Evolutionary conservation across 129 eudicot species (phyloP).

Genomic region (Apium graveolens): DNA sequence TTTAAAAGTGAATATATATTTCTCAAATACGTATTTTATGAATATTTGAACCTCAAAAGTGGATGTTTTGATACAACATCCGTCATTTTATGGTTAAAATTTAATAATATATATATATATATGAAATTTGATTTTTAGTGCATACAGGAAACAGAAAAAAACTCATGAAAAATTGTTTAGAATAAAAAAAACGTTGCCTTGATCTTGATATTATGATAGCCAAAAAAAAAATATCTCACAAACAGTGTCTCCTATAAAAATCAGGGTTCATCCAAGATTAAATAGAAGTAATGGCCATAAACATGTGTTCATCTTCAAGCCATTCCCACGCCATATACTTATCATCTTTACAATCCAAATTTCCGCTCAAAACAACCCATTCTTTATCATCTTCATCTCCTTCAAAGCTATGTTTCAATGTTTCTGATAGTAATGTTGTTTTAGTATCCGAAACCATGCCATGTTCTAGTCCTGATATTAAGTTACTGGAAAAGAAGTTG

Average conservation of each 20-base stretch:
- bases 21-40: too few species aligned
- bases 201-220: background rate
- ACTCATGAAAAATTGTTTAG: too few species aligned
- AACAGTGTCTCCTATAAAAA: background rate
- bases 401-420: conserved; percentile 1
- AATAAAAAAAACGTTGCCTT: background rate
- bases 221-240: background rate
- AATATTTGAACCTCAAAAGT: too few species aligned
- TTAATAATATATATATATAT: too few species aligned
- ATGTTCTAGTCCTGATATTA: background rate
- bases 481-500: conserved; percentile 4
- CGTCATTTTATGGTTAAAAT: too few species aligned
- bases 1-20: too few species aligned
- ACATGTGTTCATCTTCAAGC: conserved; percentile 22
- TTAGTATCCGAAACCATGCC: conserved; percentile 2
- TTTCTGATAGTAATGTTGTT: conserved; percentile 6
- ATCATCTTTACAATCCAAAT: conserved; percentile 17
- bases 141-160: too few species aligned
- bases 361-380: conserved; percentile 15
- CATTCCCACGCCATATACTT: conserved; percentile 14
- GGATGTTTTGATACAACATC: too few species aligned
- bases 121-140: too few species aligned
- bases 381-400: background rate
- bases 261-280: background rate
- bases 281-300: conserved; percentile 19